phyloP scores from a whole-genome alignment of 2,329 filamentous ascomycete genomes.

The Lasiodiplodia citricola region DNA sequence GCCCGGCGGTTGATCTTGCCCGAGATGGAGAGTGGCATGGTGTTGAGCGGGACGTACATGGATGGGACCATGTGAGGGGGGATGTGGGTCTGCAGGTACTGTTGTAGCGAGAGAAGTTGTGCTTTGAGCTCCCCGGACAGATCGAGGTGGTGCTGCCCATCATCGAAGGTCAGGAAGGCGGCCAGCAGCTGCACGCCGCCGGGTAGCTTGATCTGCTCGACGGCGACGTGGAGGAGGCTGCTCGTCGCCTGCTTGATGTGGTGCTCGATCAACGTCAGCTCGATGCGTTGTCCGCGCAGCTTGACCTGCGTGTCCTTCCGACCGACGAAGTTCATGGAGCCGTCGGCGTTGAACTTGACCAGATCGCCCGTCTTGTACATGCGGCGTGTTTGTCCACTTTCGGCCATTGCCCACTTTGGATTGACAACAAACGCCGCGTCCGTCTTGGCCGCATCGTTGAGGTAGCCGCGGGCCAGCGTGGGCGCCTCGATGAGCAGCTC shows the following conservation, averaged over 20 bases:
- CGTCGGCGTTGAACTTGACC: conserved; percentile 39
- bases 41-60: conserved; percentile 43
- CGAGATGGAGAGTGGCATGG: conserved; percentile 42
- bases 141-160: background rate
- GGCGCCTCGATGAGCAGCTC: conserved; percentile 44
- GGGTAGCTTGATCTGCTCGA: background rate
- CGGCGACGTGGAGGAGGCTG: background rate
- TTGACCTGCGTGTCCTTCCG: conserved; percentile 45
- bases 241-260: conserved; percentile 37
- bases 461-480: conserved; percentile 41
- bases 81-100: conserved; percentile 30
- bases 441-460: conserved; percentile 41
- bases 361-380: conserved; percentile 44
- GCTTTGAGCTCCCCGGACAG: background rate
- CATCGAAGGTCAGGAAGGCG: background rate
- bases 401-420: conserved; percentile 35
- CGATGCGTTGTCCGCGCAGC: conserved; percentile 52
- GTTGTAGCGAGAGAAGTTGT: background rate
- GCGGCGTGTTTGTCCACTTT: conserved; percentile 29
- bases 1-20: conserved; percentile 40
- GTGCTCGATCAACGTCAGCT: conserved; percentile 54
- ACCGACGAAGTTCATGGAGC: conserved; percentile 43
- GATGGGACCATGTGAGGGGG: conserved; percentile 49
- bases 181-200: background rate
- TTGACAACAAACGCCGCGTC: conserved; percentile 37